Base-by-base conservation (phyloP, 75 land plant genomes). In the Sequoia sempervirens region DNA sequence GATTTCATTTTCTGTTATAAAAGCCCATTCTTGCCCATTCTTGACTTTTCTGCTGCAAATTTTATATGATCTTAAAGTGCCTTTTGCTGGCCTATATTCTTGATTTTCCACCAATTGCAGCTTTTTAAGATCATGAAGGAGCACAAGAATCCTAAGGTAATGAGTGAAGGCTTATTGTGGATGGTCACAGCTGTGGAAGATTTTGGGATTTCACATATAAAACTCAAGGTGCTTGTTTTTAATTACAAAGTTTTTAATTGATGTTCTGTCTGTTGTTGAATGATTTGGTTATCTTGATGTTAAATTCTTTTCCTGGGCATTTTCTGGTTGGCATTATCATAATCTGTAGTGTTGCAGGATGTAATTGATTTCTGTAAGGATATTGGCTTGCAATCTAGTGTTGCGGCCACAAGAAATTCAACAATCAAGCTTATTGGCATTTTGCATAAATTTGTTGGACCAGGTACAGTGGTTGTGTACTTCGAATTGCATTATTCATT, bases 71-170 rank as follows among this genome's bases (percentile, higher is more conserved):
- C 74, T 20, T 66, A 1, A 37, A 82, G 13, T 66, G 79, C 23
- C 66, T 80, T 41, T 85, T 46, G 23, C 15, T 83, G 37, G 17
- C 28, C 74, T 56, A 3, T 86, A 9, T 82, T 28, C 81, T 79
- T 20, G 47, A 12, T 74, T 69, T 78, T 5, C 26, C 38, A 3
- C 34, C 37, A 38, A 18, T 79, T 86, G 30, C 86, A 97, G 99
- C 86, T 96, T 7, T 96, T 88, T 87, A 98, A 98, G 87, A 93
- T 98, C 34, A 94, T 92, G 99, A 96, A 94, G 85, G 99, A 98
- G 84, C 99, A 98, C 89, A 98, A 96, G 87, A 98, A 98, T 84
- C 99, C 99, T 2, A 98, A 98, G 89, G 99, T 98, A 83, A 92
- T 98, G 20, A 93, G 97, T 87, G 99, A 98, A 84, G 99, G 99